Conservation (phyloP, 768 basidiomycete genomes). For the Pleurotus ostreatus region DNA sequence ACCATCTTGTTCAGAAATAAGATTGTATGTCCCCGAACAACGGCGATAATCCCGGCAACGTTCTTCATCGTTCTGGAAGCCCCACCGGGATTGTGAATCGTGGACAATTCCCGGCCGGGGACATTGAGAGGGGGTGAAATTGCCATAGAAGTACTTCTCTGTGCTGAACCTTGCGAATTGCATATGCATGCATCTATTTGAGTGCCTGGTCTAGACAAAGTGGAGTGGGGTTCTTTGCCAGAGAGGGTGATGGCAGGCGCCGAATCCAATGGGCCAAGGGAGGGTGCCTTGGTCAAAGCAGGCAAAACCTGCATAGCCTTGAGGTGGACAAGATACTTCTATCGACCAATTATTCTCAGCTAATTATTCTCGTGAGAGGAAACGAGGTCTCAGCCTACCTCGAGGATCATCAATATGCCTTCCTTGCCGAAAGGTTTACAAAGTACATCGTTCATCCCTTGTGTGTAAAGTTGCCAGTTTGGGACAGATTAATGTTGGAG, state of each 20-base stretch:
- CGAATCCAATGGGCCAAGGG: background rate
- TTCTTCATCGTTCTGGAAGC: too few relatives aligned
- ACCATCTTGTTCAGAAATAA: too few relatives aligned
- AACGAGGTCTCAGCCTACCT: background rate
- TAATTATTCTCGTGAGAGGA: background rate
- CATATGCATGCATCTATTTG: background rate
- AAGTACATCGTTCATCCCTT: constrained; percentile 5
- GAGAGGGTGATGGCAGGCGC: background rate
- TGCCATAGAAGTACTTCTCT: background rate
- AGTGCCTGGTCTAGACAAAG: background rate
- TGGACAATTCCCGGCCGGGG: background rate
- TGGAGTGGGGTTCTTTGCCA: background rate
- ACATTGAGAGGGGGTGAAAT: background rate
- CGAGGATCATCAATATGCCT: constrained; percentile 1
- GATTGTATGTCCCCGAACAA: too few relatives aligned
- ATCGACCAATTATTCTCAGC: background rate
- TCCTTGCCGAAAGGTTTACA: constrained; percentile 3
- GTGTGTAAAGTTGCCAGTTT: background rate
- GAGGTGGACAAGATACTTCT: constrained; percentile 6
- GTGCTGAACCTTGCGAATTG: background rate
- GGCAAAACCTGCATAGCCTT: constrained; percentile 2
- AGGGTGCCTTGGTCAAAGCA: background rate
- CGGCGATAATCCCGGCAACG: too few relatives aligned
- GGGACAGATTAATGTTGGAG: background rate
- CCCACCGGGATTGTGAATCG: too few relatives aligned